These are phyloP conservation scores for Dothideomycetes sp. DNA, from an alignment of 2,329 filamentous ascomycete species.

Conservation along the genomic window DNA sequence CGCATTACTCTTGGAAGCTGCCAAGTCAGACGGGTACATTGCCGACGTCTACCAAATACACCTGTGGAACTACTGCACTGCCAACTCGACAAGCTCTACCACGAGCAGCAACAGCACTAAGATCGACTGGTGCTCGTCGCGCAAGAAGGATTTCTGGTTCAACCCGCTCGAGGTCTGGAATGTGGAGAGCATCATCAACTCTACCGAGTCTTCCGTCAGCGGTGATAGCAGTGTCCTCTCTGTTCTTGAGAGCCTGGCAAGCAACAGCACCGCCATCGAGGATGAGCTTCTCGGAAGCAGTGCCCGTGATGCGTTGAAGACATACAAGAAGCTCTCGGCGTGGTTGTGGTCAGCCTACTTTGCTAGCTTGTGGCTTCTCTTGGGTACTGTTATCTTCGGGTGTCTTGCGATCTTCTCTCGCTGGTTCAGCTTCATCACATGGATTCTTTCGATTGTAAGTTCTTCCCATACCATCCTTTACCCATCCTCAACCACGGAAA, in stretches of 20 bases:
- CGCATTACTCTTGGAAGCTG: conserved; percentile 25
- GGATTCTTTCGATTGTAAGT: conserved; percentile 59
- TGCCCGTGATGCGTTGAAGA: conserved; percentile 55
- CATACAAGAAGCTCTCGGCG: conserved; percentile 62
- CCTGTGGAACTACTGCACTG: conserved; percentile 80
- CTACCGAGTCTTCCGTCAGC: conserved; percentile 9
- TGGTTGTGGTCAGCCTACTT: conserved; percentile 80
- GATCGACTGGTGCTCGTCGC: conserved; percentile 54
- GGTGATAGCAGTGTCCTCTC: conserved; percentile 20
- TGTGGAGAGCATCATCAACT: conserved; percentile 42
- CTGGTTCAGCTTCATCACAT: conserved; percentile 71
- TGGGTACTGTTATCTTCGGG: conserved; percentile 63
- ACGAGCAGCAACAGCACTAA: conserved; percentile 36
- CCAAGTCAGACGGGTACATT: conserved; percentile 36
- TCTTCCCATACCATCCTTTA: conserved; percentile 22
- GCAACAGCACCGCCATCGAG: conserved; percentile 29
- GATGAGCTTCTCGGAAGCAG: conserved; percentile 48
- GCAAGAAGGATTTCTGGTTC: conserved; percentile 67
- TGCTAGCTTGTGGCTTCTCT: conserved; percentile 59
- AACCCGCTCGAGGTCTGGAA: conserved; percentile 56
- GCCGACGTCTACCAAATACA: conserved; percentile 69
- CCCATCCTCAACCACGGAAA: conserved; percentile 12
- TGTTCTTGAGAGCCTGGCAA: conserved; percentile 32
- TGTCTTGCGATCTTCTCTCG: conserved; percentile 75
- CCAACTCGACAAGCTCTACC: conserved; percentile 36